Conservation (phyloP, 805 yeast genomes). For the Yarrowia yakushimensis region DNA sequence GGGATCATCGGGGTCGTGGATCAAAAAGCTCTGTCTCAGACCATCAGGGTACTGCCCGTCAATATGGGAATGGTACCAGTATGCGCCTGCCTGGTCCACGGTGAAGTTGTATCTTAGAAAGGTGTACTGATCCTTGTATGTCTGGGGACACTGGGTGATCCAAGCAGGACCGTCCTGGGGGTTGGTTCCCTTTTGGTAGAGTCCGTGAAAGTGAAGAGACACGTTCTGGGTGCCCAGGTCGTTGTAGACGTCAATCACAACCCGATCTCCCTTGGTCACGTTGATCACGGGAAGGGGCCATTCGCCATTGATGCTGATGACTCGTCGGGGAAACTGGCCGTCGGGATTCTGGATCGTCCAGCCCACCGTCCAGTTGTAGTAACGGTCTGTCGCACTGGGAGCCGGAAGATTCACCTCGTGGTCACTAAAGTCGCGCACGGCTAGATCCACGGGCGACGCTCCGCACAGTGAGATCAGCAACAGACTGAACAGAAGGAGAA, state of each 20-base stretch:
- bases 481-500: neutral
- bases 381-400: neutral
- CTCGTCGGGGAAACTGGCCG: constrained; percentile 46
- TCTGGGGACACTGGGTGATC: constrained; percentile 82
- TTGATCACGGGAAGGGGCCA: constrained; percentile 81
- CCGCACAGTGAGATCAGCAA: neutral
- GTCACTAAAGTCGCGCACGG: neutral
- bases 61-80: constrained; percentile 95
- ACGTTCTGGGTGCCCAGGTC: constrained; percentile 66
- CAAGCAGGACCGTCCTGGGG: constrained; percentile 89
- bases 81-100: constrained; percentile 80
- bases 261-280: constrained; percentile 72
- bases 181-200: constrained; percentile 69
- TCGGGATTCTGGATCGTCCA: constrained; percentile 48
- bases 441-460: neutral
- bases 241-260: constrained; percentile 67
- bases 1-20: constrained; percentile 58
- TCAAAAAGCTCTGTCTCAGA: constrained; percentile 51
- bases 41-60: constrained; percentile 90
- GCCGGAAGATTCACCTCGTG: neutral
- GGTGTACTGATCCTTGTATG: constrained; percentile 52
- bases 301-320: constrained; percentile 59
- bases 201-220: constrained; percentile 85
- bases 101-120: constrained; percentile 80
- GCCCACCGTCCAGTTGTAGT: constrained; percentile 39